A percentile compares a stretch with the other conserved stretches of the same genome.
Evolutionary conservation across 2,329 filamentous ascomycete genomes (phyloP).

Genomic region (Bipolaris victoriae): DNA sequence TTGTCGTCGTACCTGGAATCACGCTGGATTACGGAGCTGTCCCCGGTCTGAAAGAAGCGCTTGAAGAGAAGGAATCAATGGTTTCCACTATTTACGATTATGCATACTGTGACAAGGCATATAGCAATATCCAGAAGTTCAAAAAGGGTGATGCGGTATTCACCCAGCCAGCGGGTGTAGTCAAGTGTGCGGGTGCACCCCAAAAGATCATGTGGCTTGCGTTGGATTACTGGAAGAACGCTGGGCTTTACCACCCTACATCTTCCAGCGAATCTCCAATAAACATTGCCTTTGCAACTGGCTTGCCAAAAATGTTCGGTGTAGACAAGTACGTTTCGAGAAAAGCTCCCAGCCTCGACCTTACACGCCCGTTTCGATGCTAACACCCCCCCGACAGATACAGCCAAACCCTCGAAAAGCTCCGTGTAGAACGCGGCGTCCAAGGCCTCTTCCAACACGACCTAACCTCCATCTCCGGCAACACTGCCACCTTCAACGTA

Average conservation of each 20-base stretch:
- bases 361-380: not conserved
- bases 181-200: constrained; percentile 51
- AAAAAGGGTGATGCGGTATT: constrained; percentile 47
- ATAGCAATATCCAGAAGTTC: constrained; percentile 40
- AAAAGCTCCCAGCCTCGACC: not conserved
- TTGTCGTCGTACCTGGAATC: constrained; percentile 64
- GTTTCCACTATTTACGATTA: constrained; percentile 50
- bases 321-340: constrained; percentile 47
- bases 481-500: constrained; percentile 44
- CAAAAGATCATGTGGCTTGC: constrained; percentile 54
- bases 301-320: constrained; percentile 50
- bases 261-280: constrained; percentile 38
- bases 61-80: constrained; percentile 41
- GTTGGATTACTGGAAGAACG: constrained; percentile 47
- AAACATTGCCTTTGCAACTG: constrained; percentile 49
- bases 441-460: constrained; percentile 50
- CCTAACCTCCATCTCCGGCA: constrained; percentile 45
- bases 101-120: constrained; percentile 48
- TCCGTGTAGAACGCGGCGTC: constrained; percentile 46
- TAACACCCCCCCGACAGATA: constrained; percentile 35
- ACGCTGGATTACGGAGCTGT: constrained; percentile 40
- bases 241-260: constrained; percentile 42
- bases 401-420: constrained; percentile 42
- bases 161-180: constrained; percentile 48
- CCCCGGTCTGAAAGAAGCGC: constrained; percentile 45